Percentiles rank a stretch among this genome's conserved stretches.
Conservation (phyloP, 495 filamentous ascomycete genomes). For the Penicillium salamii region DNA sequence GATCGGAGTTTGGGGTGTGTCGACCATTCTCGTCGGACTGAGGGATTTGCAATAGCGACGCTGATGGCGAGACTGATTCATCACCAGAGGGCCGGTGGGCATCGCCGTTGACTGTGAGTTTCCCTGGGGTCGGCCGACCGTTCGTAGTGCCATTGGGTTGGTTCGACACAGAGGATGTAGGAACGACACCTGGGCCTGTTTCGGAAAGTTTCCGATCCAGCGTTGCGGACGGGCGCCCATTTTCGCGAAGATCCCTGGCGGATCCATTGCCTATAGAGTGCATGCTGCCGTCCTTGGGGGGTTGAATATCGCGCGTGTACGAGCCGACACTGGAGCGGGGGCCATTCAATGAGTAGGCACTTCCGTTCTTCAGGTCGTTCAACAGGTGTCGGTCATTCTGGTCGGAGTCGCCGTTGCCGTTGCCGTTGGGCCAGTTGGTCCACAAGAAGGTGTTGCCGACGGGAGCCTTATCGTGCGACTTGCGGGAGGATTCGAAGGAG, state of each 20-base stretch:
- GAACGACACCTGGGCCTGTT: constrained; percentile 30
- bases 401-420: constrained; percentile 36
- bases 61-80: constrained; percentile 29
- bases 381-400: constrained; percentile 37
- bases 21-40: constrained; percentile 37
- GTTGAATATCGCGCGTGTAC: constrained; percentile 46
- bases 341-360: constrained; percentile 46
- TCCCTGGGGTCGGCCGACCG: constrained; percentile 30
- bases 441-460: constrained; percentile 48
- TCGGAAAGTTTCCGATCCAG: constrained; percentile 37
- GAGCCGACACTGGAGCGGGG: constrained; percentile 48
- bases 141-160: constrained; percentile 35
- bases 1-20: constrained; percentile 39
- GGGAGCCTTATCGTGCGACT: constrained; percentile 45
- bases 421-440: constrained; percentile 45
- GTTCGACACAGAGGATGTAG: constrained; percentile 25
- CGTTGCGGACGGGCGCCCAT: constrained; percentile 36
- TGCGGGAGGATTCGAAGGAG: constrained; percentile 40
- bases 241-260: constrained; percentile 37
- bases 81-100: constrained; percentile 32
- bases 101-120: constrained; percentile 43
- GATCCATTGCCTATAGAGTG: constrained; percentile 49
- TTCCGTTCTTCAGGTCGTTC: constrained; percentile 40
- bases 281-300: constrained; percentile 53
- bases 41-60: constrained; percentile 31